Percentiles rank a stretch among this genome's conserved stretches.
These are phyloP conservation scores for Penicillium flavigenum DNA, from an alignment of 495 filamentous ascomycete genomes.

Conservation along the genomic window DNA sequence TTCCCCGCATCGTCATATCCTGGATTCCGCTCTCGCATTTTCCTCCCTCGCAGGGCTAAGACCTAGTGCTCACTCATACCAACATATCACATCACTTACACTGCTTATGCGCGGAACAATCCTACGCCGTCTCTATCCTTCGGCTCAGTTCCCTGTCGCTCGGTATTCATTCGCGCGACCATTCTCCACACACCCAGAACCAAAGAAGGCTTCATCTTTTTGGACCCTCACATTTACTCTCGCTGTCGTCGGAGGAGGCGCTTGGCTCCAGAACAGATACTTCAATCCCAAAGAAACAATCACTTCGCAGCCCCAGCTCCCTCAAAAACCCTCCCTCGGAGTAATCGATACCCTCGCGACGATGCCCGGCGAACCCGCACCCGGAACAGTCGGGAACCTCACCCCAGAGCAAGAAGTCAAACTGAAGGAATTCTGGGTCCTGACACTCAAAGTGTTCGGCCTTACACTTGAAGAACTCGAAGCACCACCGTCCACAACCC, in stretches of 20 bases:
- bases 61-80: conserved; percentile 1
- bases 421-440: conserved; percentile 81
- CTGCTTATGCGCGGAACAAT: conserved; percentile 40
- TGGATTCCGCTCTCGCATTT: conserved; percentile 10
- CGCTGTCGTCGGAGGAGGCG: conserved; percentile 34
- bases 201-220: conserved; percentile 40
- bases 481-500: conserved; percentile 12
- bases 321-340: conserved; percentile 32
- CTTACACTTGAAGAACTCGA: conserved; percentile 47
- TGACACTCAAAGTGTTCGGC: conserved; percentile 76
- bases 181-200: conserved; percentile 35
- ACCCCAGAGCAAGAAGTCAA: conserved; percentile 87
- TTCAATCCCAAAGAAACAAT: conserved; percentile 16
- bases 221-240: conserved; percentile 42
- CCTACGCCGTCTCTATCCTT: conserved; percentile 37
- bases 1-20: conserved; percentile 19
- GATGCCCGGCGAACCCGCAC: conserved; percentile 48
- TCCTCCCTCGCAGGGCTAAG: conserved; percentile 1
- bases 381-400: conserved; percentile 82
- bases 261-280: conserved; percentile 40
- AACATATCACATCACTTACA: conserved; percentile 5
- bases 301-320: conserved; percentile 8
- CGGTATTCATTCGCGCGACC: conserved; percentile 23
- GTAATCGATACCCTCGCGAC: conserved; percentile 44
- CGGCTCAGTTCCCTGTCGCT: conserved; percentile 32